Conservation (phyloP, 768 basidiomycete species). For the Ephemerocybe angulata region DNA sequence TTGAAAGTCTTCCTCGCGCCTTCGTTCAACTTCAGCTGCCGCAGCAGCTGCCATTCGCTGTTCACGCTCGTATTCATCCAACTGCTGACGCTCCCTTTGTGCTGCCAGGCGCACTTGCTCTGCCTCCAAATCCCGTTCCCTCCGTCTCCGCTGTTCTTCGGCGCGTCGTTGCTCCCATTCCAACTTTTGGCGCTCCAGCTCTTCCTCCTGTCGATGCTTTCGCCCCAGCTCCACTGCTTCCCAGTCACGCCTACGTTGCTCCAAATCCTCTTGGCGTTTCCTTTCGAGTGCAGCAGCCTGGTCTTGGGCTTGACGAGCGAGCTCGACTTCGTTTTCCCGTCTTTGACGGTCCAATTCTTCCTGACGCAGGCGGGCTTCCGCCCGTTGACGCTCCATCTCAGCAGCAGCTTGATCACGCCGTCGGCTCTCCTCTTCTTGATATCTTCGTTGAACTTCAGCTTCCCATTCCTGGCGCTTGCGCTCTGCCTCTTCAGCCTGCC, state of each 20-base stretch:
- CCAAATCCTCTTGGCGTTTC: not conserved
- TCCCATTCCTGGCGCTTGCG: slow-evolving; percentile 18
- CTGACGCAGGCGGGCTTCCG: no score
- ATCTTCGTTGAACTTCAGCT: not conserved
- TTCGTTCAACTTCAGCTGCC: not conserved
- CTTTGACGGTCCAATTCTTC: no score
- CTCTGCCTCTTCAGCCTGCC: not conserved
- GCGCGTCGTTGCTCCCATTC: not conserved
- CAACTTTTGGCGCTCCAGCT: not conserved
- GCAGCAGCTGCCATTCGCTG: not conserved
- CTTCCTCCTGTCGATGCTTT: not conserved
- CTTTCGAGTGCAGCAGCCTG: not conserved
- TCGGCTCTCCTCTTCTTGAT: not conserved
- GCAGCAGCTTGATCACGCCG: not conserved
- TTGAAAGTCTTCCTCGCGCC: not conserved
- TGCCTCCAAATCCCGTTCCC: not conserved
- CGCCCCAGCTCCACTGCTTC: not conserved
- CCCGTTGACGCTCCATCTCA: not conserved
- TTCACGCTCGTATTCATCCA: slow-evolving; percentile 30
- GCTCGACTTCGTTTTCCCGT: not conserved
- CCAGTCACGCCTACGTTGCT: not conserved
- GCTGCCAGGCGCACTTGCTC: slow-evolving; percentile 3
- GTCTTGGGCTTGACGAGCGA: not conserved
- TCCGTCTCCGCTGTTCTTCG: not conserved
- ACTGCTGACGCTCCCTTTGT: slow-evolving; percentile 28